Base-by-base conservation (phyloP, 768 basidiomycete species). In the Xerocomus potaroensis region DNA sequence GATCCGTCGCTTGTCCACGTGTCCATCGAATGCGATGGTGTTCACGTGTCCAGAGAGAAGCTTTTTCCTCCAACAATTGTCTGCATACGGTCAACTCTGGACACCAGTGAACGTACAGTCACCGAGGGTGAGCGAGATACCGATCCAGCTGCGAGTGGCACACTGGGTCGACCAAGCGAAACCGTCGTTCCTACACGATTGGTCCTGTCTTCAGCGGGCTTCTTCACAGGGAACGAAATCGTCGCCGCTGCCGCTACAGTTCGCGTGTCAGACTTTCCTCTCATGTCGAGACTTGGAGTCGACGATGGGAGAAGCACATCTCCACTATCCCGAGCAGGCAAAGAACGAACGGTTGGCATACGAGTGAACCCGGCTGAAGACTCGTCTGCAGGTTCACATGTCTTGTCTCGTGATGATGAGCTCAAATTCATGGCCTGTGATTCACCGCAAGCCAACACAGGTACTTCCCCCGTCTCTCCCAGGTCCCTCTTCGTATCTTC, bases 211-310 rank as follows among this genome's bases (percentile, higher is more conserved):
- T 48, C 42, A 6, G 44, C 9, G 16, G 34, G 45, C 26, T 60
- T 63, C 44, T 41, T 53, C 21, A 60, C 48, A 1, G 61, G 54
- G 29, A 63, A 63, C 4, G 56, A 33, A 24, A 61, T 50, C 4
- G 58, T 54, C 3, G 51, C 14, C 19, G 6, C n/a, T 11, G n/a
- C 1, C 3, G 49, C 45, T 31, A 43, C 44, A 33, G 27, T 15
- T 1, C 30, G 26, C 10, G 19, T 29, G 4, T 9, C 47, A 9
- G 26, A 30, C 18, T 21, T 19, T 5, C 8, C 26, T 12, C 34
- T 29, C 11, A 31, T 35, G 14, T 38, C 48, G 12, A 33, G 15
- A 23, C 45, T 23, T 1, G 48, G 37, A 33, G 30, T 18, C 9
- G 24, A 49, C 18, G 14, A 27, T 5, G 10, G n/a, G 9, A 45